A percentile compares a stretch with the other conserved stretches of the same genome.
These are phyloP conservation scores for Oehlia diaphana DNA, from an alignment of 192 early-diverging fungal species.

Conservation along the genomic window DNA sequence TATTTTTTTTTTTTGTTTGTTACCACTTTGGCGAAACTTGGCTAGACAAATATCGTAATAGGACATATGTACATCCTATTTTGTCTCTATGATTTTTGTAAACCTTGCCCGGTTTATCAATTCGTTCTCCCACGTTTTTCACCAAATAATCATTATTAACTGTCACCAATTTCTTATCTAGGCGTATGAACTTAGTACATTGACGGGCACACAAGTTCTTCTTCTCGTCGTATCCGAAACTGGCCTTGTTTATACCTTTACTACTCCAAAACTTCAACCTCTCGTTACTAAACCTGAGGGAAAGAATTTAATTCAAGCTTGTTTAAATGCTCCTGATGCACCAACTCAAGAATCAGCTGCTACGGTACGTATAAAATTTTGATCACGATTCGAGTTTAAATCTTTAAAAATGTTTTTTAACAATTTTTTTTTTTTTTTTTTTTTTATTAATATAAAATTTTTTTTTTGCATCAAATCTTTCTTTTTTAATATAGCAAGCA, in stretches of 20 bases:
- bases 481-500: not conserved
- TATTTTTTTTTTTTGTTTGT: not conserved
- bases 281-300: conserved; percentile 90
- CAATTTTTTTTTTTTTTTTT: not conserved
- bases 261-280: conserved; percentile 91
- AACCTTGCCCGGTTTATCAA: not conserved
- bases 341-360: conserved; percentile 29
- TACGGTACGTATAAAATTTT: conserved; percentile 31
- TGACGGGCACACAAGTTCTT: conserved; percentile 94
- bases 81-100: not conserved
- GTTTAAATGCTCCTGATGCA: conserved; percentile 83
- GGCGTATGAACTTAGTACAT: conserved; percentile 90
- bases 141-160: not conserved
- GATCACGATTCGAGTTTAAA: not conserved
- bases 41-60: not conserved
- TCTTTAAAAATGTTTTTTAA: no score
- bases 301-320: conserved; percentile 90
- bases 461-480: not conserved
- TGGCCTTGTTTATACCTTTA: conserved; percentile 93
- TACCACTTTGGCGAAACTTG: not conserved
- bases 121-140: not conserved
- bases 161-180: conserved; percentile 26
- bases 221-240: conserved; percentile 94
- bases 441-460: not conserved
- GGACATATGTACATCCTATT: not conserved